A percentile compares a stretch with the other conserved stretches of the same genome.
Evolutionary conservation across 208 protist species (phyloP).

Genomic region (Ichthyophonus hoferi): DNA sequence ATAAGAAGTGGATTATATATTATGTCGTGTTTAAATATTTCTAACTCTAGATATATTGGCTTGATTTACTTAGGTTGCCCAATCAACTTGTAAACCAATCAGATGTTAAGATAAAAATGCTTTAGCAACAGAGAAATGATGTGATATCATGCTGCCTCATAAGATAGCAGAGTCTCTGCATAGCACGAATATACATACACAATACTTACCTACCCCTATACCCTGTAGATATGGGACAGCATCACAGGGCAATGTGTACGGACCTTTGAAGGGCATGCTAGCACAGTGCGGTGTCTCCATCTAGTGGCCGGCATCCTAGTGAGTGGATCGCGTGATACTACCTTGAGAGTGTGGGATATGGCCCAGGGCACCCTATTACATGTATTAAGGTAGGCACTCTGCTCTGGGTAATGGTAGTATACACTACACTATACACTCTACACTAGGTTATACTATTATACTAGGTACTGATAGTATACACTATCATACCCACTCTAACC

Average conservation of each 20-base stretch:
- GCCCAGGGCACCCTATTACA: not conserved
- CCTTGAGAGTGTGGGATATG: constrained; percentile 34
- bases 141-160: no score
- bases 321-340: constrained; percentile 35
- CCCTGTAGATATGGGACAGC: constrained; percentile 30
- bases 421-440: no score
- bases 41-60: no score
- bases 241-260: constrained; percentile 2
- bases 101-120: not conserved
- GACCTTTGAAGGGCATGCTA: constrained; percentile 25
- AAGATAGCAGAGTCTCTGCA: no score
- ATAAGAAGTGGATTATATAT: no score
- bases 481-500: no score
- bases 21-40: no score
- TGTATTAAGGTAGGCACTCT: not conserved
- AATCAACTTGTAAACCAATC: no score
- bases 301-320: constrained; percentile 20
- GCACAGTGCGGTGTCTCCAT: constrained; percentile 38
- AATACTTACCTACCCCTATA: not conserved
- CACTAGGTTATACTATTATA: no score
- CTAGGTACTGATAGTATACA: no score
- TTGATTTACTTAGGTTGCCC: no score
- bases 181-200: constrained; percentile 12
- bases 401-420: not conserved
- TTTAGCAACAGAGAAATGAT: no score